Conservation (phyloP, 116 monocot species). For the Dioscorea cayenensis region DNA sequence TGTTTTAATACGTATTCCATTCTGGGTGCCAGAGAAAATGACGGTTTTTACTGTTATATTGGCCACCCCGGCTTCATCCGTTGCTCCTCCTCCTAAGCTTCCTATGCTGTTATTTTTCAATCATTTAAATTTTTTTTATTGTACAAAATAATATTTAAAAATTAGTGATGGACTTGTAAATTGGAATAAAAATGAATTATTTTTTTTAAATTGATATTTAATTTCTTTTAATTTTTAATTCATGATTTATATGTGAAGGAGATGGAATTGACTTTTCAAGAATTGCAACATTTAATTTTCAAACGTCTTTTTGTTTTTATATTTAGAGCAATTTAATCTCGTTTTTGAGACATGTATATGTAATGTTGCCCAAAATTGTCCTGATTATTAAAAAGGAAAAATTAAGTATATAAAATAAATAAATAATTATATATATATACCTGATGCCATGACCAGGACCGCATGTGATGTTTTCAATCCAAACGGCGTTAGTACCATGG, state of each 20-base stretch:
- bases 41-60: slow-evolving; percentile 45
- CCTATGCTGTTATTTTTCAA: slow-evolving; percentile 30
- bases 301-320: no score
- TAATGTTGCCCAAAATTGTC: no score
- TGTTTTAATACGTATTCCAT: slow-evolving; percentile 54
- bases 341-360: neutral
- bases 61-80: slow-evolving; percentile 29
- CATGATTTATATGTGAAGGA: no score
- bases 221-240: no score
- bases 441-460: slow-evolving; percentile 63
- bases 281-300: no score
- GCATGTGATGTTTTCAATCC: slow-evolving; percentile 25
- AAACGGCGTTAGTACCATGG: slow-evolving; percentile 18
- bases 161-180: no score
- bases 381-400: neutral
- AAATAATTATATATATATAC: slow-evolving; percentile 5
- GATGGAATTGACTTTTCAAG: no score
- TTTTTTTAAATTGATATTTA: no score
- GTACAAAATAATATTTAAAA: no score
- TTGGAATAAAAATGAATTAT: no score
- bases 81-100: slow-evolving; percentile 28
- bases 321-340: no score
- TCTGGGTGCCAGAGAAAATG: slow-evolving; percentile 30
- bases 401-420: neutral
- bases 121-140: neutral